Percentiles rank a stretch among this genome's conserved stretches.
phyloP scores from a whole-genome alignment of 2,329 filamentous ascomycete species.

The Botryotinia narcissicola region DNA sequence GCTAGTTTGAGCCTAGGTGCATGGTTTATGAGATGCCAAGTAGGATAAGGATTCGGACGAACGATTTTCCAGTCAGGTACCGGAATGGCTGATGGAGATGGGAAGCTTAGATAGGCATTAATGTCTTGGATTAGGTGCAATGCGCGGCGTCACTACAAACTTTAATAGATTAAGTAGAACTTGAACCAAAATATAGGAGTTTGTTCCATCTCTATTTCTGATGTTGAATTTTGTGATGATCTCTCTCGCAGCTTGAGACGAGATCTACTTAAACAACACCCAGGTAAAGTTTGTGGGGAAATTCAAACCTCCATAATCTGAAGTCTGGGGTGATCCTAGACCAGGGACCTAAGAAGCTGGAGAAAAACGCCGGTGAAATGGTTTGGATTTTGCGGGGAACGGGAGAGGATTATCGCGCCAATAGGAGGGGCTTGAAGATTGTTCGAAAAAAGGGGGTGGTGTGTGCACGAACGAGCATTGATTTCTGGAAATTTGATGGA shows the following conservation, averaged over 20 bases:
- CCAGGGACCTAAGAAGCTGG: neutral
- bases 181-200: neutral
- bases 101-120: neutral
- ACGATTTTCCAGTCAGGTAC: neutral
- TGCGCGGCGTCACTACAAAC: neutral
- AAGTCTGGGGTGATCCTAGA: neutral
- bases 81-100: neutral
- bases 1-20: neutral
- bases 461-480: neutral
- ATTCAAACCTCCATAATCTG: neutral
- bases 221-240: neutral
- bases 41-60: neutral
- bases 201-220: neutral
- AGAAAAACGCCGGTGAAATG: neutral
- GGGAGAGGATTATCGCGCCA: conserved; percentile 23
- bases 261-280: neutral
- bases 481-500: neutral
- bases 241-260: neutral
- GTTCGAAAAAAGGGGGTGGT: neutral
- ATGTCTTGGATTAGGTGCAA: neutral
- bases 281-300: neutral
- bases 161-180: neutral
- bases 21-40: neutral
- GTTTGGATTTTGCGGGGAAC: conserved; percentile 21
- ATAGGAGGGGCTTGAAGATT: conserved; percentile 5